Percentiles rank a stretch among this genome's conserved stretches.
Conservation (phyloP, 2,329 filamentous ascomycete species). For the Nigrograna mackinnonii region DNA sequence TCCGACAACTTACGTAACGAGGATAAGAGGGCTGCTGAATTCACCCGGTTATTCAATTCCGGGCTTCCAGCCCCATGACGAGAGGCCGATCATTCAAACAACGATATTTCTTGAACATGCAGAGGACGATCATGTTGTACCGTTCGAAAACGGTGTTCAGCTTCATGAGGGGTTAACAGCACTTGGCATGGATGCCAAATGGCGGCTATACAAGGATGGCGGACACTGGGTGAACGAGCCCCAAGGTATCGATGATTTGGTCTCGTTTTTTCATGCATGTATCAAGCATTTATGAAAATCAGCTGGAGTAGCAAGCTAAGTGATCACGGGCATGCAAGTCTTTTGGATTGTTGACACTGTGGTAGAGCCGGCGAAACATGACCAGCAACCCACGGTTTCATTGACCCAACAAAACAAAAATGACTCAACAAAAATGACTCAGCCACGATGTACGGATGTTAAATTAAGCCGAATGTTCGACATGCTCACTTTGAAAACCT, state of each 20-base stretch:
- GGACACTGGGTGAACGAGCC: constrained; percentile 56
- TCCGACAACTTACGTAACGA: background rate
- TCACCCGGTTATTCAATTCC: constrained; percentile 13
- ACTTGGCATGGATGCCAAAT: constrained; percentile 41
- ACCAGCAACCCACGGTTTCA: too few species aligned
- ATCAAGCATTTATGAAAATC: too few species aligned
- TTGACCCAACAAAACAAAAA: too few species aligned
- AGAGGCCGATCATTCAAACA: constrained; percentile 1
- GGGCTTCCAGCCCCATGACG: too few species aligned
- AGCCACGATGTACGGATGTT: too few species aligned
- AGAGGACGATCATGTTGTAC: constrained; percentile 46
- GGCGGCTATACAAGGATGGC: constrained; percentile 42
- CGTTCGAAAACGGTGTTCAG: constrained; percentile 36
- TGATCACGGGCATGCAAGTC: too few species aligned
- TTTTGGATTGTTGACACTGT: too few species aligned
- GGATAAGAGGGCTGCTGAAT: background rate
- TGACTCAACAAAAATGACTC: too few species aligned
- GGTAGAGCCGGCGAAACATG: too few species aligned
- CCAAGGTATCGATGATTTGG: constrained; percentile 52
- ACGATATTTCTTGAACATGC: constrained; percentile 53
- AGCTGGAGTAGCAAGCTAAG: too few species aligned
- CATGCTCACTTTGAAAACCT: too few species aligned
- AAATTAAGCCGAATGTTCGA: too few species aligned
- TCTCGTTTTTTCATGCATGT: constrained; percentile 12
- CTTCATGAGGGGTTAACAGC: constrained; percentile 37